Percentiles rank a stretch among this genome's conserved stretches.
Evolutionary conservation across 2,329 filamentous ascomycete species (phyloP).

Genomic region (Dissoconium aciculare): DNA sequence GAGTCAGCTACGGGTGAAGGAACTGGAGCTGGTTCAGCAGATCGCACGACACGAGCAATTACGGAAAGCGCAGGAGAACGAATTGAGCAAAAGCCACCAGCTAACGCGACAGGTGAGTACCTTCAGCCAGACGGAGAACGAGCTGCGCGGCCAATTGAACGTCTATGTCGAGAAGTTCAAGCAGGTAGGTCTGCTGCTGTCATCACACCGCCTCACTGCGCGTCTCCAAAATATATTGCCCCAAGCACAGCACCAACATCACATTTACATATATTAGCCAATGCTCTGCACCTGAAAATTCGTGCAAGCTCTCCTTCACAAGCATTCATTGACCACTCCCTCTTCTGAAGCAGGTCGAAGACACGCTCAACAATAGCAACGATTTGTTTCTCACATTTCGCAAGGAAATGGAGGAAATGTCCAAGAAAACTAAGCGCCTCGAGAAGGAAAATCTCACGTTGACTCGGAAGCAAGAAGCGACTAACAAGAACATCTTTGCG

Average conservation of each 20-base stretch:
- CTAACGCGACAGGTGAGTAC: slow-evolving; percentile 85
- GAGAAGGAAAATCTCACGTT: slow-evolving; percentile 91
- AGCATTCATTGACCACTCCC: slow-evolving; percentile 27
- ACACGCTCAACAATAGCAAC: slow-evolving; percentile 96
- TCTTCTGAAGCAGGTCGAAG: slow-evolving; percentile 70
- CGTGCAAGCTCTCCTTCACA: slow-evolving; percentile 6
- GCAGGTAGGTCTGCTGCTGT: slow-evolving; percentile 49
- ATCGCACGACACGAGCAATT: slow-evolving; percentile 79
- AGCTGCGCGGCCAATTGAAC: slow-evolving; percentile 86
- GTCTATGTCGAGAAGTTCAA: slow-evolving; percentile 99
- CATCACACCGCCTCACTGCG: slow-evolving; percentile 3
- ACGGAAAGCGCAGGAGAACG: slow-evolving; percentile 71
- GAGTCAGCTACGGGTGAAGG: slow-evolving; percentile 80
- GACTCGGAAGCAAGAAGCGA: slow-evolving; percentile 83
- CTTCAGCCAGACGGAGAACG: slow-evolving; percentile 89
- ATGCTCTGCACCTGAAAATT: not conserved
- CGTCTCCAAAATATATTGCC: not conserved
- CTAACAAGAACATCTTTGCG: slow-evolving; percentile 85
- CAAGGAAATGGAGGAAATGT: slow-evolving; percentile 99
- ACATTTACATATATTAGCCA: not conserved
- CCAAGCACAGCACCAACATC: not conserved
- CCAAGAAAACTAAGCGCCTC: slow-evolving; percentile 90
- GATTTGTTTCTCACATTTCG: slow-evolving; percentile 92
- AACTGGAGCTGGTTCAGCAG: slow-evolving; percentile 87
- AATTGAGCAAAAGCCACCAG: slow-evolving; percentile 64